These are phyloP conservation scores for Hyaloscypha variabilis DNA, from an alignment of 495 filamentous ascomycete genomes.

Conservation along the genomic window DNA sequence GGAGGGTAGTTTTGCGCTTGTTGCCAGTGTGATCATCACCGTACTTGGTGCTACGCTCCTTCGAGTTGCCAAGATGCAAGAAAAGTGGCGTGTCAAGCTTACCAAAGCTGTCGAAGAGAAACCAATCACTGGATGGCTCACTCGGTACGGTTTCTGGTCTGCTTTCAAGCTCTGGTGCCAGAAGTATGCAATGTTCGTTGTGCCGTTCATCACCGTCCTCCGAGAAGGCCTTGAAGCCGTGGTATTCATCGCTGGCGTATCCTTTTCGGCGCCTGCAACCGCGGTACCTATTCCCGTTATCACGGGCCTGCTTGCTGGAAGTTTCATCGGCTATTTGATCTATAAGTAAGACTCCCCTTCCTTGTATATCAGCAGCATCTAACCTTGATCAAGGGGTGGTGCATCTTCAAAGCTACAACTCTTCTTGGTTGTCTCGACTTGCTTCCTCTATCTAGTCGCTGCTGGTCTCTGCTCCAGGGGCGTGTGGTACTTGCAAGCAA, in stretches of 20 bases:
- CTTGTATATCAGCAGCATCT: neutral
- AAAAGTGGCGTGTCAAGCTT: slow-evolving; percentile 85
- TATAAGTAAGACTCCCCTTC: slow-evolving; percentile 64
- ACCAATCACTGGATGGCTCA: slow-evolving; percentile 38
- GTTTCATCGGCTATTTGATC: slow-evolving; percentile 66
- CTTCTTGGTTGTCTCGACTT: slow-evolving; percentile 81
- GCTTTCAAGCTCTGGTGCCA: slow-evolving; percentile 66
- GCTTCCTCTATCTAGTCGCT: slow-evolving; percentile 84
- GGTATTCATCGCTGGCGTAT: slow-evolving; percentile 81
- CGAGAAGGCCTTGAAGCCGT: slow-evolving; percentile 82
- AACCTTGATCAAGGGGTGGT: slow-evolving; percentile 42
- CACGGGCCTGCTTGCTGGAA: slow-evolving; percentile 65
- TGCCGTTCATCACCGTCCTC: slow-evolving; percentile 84
- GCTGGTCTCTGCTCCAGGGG: slow-evolving; percentile 79
- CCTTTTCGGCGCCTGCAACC: slow-evolving; percentile 70
- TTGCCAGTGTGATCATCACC: slow-evolving; percentile 77
- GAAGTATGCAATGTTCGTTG: slow-evolving; percentile 80
- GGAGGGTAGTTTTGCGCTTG: slow-evolving; percentile 73
- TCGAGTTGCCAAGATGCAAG: slow-evolving; percentile 81
- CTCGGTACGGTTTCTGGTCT: slow-evolving; percentile 16
- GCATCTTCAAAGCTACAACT: slow-evolving; percentile 67
- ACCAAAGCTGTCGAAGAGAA: slow-evolving; percentile 57
- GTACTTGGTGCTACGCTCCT: slow-evolving; percentile 77
- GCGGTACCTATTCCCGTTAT: slow-evolving; percentile 77
- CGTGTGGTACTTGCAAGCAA: slow-evolving; percentile 71